Evolutionary conservation across 331 rosid species (phyloP), one percentile per base, ranked within the genome.

Genomic region (Pyrus hybrid): DNA sequence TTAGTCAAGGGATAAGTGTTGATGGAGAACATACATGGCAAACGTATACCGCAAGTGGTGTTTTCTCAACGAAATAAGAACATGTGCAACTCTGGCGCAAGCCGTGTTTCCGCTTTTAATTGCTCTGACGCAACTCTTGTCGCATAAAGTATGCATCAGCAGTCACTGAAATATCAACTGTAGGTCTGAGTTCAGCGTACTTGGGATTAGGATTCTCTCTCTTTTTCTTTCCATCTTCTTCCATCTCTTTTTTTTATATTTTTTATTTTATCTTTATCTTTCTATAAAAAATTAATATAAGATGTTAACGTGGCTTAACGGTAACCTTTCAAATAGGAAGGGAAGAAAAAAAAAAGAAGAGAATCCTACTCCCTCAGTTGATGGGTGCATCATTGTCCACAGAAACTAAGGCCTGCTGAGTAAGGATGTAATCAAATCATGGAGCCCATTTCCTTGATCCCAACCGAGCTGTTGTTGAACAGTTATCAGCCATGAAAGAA

Each of bases 401-500:
- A n/a, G n/a, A n/a, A n/a, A n/a, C 96, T 88, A 94, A 75, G 45
- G 99, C 99, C 77, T 94, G 99, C 81, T 94, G 99, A 67, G 95
- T 87, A 26, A 94, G 87, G 73, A 87, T 76, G 84, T 91, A 94
- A 74, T 94, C 99, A 4, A 91, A 94, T 32, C 99, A 83, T 11
- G 99, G 96, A 64, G 99, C 95, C 99, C 99, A 94, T 83, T 94
- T 94, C 81, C 97, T 89, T 21, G 99, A 91, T 75, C 99, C 99
- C 88, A 94, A 76, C 56, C 99, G 88, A 25, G 99, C 96, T 5
- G 99, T 94, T 63, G 99, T 94, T 6, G 99, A 94, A 71, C 97
- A 94, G 68, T 94, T 91, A 72, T 94, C 99, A 37, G 92, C 97
- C 99, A 94, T 94, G 86, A 94, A 94, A 13, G 99, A 82, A 72